Percentiles rank a stretch among this genome's conserved stretches.
Conservation (phyloP, 805 yeast species). For the Candida khao-thaluensis region DNA sequence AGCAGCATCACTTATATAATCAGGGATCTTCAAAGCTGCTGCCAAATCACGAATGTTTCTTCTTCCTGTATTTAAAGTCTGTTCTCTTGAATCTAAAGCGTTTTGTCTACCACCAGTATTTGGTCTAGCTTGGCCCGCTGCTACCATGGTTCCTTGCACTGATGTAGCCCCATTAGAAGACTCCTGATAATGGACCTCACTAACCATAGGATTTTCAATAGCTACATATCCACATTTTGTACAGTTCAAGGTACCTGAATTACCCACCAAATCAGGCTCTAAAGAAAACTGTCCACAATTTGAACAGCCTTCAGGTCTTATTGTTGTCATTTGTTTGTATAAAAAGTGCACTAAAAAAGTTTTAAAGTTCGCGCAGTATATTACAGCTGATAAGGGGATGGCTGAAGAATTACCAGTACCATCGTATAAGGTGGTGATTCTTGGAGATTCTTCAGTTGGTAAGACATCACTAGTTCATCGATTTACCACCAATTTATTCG, state of each 20-base stretch:
- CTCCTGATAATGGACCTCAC: conserved; percentile 94
- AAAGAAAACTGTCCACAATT: conserved; percentile 7
- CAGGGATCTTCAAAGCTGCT: conserved; percentile 73
- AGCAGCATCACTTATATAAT: conserved; percentile 82
- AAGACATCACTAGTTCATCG: conserved; percentile 78
- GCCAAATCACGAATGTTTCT: conserved; percentile 80
- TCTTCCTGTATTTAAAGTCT: conserved; percentile 82
- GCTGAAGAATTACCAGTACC: conserved; percentile 19
- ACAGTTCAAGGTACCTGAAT: conserved; percentile 77
- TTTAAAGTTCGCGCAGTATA: no score
- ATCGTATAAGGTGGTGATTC: conserved; percentile 38
- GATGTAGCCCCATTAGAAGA: conserved; percentile 90
- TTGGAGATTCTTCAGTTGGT: conserved; percentile 61
- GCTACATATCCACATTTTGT: conserved; percentile 79
- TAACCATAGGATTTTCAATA: conserved; percentile 91
- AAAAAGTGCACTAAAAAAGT: conserved; percentile 2
- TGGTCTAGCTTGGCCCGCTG: conserved; percentile 80
- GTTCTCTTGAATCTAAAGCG: conserved; percentile 83
- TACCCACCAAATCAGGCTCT: conserved; percentile 11
- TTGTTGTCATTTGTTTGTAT: conserved; percentile 1
- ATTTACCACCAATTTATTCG: conserved; percentile 70
- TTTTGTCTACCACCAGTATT: conserved; percentile 64
- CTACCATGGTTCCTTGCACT: conserved; percentile 92
- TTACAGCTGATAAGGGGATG: conserved; percentile 3
- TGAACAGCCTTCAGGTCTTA: conserved; percentile 8